Percentiles rank a stretch among this genome's conserved stretches.
Evolutionary conservation across 176 grass and related monocot species (phyloP).

Genomic region (Melocanna baccifera): DNA sequence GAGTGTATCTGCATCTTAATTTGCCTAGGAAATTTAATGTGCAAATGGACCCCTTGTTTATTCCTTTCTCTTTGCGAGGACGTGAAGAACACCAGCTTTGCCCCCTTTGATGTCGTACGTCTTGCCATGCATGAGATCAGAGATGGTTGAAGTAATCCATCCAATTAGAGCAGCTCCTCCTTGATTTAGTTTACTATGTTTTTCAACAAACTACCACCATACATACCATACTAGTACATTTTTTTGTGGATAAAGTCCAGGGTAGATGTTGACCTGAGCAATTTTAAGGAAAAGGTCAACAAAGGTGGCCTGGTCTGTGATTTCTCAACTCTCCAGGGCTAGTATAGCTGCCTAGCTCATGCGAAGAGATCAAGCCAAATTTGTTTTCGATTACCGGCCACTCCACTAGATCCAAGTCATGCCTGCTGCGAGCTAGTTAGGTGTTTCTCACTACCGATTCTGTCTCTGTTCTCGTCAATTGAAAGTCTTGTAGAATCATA

Average conservation of each 20-base stretch:
- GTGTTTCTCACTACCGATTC: not conserved
- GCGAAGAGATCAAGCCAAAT: slow-evolving; percentile 39
- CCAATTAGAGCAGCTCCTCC: not conserved
- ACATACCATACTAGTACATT: not conserved
- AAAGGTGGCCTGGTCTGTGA: slow-evolving; percentile 22
- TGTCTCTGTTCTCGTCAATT: not conserved
- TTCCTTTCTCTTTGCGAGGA: not conserved
- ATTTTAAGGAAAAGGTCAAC: not conserved
- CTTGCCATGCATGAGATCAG: not conserved
- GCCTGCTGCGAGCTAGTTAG: not conserved
- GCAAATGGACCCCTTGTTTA: not conserved
- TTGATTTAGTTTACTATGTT: too few relatives aligned
- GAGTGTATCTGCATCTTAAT: too few relatives aligned
- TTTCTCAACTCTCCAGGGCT: not conserved
- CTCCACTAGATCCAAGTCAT: slow-evolving; percentile 22
- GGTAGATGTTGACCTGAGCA: not conserved
- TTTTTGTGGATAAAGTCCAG: slow-evolving; percentile 10
- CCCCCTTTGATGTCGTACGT: not conserved
- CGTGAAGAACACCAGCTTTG: slow-evolving; percentile 14
- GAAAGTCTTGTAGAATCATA: too few relatives aligned
- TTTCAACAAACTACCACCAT: not conserved
- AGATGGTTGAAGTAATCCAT: not conserved
- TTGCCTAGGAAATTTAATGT: not conserved
- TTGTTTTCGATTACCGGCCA: slow-evolving; percentile 6
- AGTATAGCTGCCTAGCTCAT: not conserved